Evolutionary conservation across 2,329 filamentous ascomycete genomes (phyloP).

Genomic region (Colletotrichum acutatum): DNA sequence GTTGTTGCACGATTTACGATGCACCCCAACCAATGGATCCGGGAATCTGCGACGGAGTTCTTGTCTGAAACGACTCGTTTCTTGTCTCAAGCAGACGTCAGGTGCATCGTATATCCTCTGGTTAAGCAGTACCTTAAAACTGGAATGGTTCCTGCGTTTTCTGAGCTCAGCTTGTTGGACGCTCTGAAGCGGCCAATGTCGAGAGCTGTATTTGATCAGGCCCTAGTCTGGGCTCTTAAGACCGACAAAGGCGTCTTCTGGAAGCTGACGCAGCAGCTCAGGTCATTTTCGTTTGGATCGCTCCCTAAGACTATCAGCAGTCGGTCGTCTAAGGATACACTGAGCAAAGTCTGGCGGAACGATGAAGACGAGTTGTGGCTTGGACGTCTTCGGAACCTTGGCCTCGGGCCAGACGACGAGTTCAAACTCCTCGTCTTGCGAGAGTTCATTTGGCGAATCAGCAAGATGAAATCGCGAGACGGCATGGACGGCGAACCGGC

Average conservation of each 20-base stretch:
- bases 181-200: constrained; percentile 84
- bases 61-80: constrained; percentile 80
- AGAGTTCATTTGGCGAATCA: constrained; percentile 92
- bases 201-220: constrained; percentile 84
- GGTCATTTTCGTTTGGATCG: constrained; percentile 71
- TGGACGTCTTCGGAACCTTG: constrained; percentile 83
- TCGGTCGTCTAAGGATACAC: constrained; percentile 67
- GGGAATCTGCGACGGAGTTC: constrained; percentile 88
- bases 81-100: constrained; percentile 81
- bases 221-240: constrained; percentile 86
- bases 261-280: constrained; percentile 78
- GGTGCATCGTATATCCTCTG: constrained; percentile 85
- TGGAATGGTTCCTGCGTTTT: constrained; percentile 71
- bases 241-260: constrained; percentile 87
- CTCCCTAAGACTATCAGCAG: constrained; percentile 62
- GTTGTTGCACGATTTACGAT: constrained; percentile 86
- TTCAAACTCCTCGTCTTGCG: constrained; percentile 86
- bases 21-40: constrained; percentile 95
- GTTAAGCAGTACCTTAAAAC: constrained; percentile 85
- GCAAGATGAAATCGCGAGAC: constrained; percentile 74
- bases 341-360: constrained; percentile 77
- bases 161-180: constrained; percentile 81
- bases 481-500: constrained; percentile 48
- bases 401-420: constrained; percentile 85
- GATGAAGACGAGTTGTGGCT: constrained; percentile 97